A percentile compares a stretch with the other conserved stretches of the same genome.
Evolutionary conservation across 228 moss, liverwort and hornwort species (phyloP).

Genomic region (Sphagnum magellanicum): DNA sequence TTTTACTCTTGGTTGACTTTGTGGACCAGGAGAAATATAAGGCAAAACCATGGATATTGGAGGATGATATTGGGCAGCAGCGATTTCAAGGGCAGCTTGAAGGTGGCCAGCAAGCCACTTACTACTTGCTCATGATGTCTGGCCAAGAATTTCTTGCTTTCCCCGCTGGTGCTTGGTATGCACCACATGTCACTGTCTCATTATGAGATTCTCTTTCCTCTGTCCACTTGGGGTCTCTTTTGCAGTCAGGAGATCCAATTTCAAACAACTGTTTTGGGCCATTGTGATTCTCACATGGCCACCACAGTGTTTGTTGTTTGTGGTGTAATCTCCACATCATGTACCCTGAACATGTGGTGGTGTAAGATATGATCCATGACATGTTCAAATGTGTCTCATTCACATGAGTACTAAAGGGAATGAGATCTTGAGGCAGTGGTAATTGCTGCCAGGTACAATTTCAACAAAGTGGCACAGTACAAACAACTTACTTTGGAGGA

Average conservation of each 20-base stretch:
- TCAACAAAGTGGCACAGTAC: constrained; percentile 97
- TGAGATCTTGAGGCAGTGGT: not conserved
- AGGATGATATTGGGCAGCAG: constrained; percentile 87
- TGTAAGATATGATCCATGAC: no score
- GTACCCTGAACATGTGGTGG: no score
- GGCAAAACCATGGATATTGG: constrained; percentile 80
- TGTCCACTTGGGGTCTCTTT: not conserved
- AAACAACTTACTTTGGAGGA: constrained; percentile 96
- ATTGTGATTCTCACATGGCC: no score
- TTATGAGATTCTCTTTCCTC: no score
- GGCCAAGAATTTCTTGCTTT: constrained; percentile 78
- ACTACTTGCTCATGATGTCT: constrained; percentile 73
- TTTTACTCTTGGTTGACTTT: no score
- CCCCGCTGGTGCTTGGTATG: constrained; percentile 84
- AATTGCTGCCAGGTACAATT: constrained; percentile 71
- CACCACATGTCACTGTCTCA: not conserved
- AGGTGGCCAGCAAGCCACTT: constrained; percentile 97
- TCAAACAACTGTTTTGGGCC: no score
- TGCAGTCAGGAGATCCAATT: no score
- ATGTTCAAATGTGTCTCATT: no score
- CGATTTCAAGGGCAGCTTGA: constrained; percentile 97
- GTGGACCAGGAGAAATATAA: constrained; percentile 74
- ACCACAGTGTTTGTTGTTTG: no score
- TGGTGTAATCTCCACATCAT: no score
- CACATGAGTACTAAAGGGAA: not conserved